Percentiles rank a stretch among this genome's conserved stretches.
Evolutionary conservation across 768 basidiomycete species (phyloP).

Genomic region (Lentinula sp.): DNA sequence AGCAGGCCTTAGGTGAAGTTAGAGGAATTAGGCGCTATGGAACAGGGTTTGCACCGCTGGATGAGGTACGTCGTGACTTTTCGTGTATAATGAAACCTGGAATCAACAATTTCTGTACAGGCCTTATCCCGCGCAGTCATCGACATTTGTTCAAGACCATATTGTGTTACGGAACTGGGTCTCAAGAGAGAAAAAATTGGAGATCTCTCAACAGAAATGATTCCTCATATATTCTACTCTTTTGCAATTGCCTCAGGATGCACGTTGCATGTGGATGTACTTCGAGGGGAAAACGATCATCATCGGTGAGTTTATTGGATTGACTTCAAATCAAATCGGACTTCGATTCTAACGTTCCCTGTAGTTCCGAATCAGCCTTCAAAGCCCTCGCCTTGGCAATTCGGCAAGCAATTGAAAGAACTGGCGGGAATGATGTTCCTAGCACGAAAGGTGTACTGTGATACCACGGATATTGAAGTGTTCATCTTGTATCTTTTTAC

Average conservation of each 20-base stretch:
- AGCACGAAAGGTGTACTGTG: conserved; percentile 94
- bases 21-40: conserved; percentile 94
- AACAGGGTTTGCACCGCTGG: conserved; percentile 92
- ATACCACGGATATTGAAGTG: background rate
- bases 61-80: conserved; percentile 59
- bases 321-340: background rate
- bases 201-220: conserved; percentile 96
- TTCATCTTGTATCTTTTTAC: background rate
- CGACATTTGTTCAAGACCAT: conserved; percentile 96
- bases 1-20: conserved; percentile 90
- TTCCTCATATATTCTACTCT: conserved; percentile 95
- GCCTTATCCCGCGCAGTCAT: conserved; percentile 94
- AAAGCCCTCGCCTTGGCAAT: conserved; percentile 96
- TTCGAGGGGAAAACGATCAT: conserved; percentile 96
- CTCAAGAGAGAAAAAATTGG: conserved; percentile 88
- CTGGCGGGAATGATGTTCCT: conserved; percentile 86
- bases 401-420: conserved; percentile 86
- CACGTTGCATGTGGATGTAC: conserved; percentile 90
- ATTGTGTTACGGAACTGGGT: conserved; percentile 88
- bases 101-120: conserved; percentile 30
- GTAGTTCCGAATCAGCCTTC: conserved; percentile 94
- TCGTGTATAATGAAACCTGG: background rate
- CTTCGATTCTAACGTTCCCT: conserved; percentile 2
- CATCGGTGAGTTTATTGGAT: conserved; percentile 63
- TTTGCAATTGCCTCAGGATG: conserved; percentile 96